Percentiles rank a stretch among this genome's conserved stretches.
Conservation (phyloP, 805 yeast genomes). For the Vanderwaltozyma tropicalis region DNA sequence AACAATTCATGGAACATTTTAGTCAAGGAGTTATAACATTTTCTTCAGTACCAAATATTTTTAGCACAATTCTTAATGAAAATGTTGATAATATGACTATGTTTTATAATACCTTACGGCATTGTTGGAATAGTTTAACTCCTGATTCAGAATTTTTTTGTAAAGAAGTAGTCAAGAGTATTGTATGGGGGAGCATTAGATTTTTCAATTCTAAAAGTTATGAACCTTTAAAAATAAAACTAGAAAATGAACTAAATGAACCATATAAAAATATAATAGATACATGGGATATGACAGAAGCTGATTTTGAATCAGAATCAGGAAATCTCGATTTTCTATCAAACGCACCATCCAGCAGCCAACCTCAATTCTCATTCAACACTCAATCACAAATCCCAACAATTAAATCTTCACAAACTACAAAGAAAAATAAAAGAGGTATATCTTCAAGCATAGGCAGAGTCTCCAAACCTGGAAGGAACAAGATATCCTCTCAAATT, state of each 20-base stretch:
- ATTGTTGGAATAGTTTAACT: constrained; percentile 22
- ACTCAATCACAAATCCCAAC: constrained; percentile 24
- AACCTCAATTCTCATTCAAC: constrained; percentile 11
- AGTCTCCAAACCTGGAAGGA: constrained; percentile 1
- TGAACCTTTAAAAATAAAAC: constrained; percentile 1
- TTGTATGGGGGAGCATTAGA: constrained; percentile 11
- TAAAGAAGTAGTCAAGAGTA: constrained; percentile 12
- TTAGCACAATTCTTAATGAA: constrained; percentile 13
- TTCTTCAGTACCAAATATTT: constrained; percentile 8
- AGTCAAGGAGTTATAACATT: constrained; percentile 14
- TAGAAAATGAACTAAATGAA: constrained; percentile 6
- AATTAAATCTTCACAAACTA: constrained; percentile 20
- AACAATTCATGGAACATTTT: constrained; percentile 21
- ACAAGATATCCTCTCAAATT: constrained; percentile 1
- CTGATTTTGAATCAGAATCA: constrained; percentile 5
- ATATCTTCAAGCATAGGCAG: neutral
- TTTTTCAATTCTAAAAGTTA: constrained; percentile 7
- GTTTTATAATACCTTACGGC: constrained; percentile 18
- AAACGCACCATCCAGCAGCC: constrained; percentile 5
- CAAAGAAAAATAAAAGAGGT: constrained; percentile 2
- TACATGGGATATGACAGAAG: constrained; percentile 16
- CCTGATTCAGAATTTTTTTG: constrained; percentile 11
- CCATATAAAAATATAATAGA: constrained; percentile 13
- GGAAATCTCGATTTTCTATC: neutral
- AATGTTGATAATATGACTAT: constrained; percentile 10